Evolutionary conservation across 306 rosid genomes (phyloP).

Genomic region (Vigna hirtella): DNA sequence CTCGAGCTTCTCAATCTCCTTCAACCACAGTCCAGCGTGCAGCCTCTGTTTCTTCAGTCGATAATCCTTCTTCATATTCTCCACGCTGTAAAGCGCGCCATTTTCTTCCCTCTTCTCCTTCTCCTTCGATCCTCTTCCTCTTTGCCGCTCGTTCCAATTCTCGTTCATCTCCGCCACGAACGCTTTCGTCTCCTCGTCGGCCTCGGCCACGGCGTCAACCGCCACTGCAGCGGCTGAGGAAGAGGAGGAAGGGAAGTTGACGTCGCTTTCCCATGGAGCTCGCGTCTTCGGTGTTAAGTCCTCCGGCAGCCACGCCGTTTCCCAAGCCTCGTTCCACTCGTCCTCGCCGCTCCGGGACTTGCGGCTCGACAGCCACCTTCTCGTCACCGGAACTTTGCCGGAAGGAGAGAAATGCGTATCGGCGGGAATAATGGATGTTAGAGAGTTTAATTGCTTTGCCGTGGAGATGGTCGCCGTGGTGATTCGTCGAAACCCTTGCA

Average conservation of each 20-base stretch:
- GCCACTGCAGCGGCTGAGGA: conserved; percentile 19
- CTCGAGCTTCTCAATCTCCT: conserved; percentile 92
- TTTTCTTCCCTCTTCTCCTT: conserved; percentile 39
- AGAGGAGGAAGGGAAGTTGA: conserved; percentile 56
- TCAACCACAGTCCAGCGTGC: conserved; percentile 90
- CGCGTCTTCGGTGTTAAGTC: conserved; percentile 63
- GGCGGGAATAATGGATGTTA: not conserved
- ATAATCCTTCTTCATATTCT: conserved; percentile 85
- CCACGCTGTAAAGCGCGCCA: conserved; percentile 74
- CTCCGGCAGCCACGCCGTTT: conserved; percentile 92
- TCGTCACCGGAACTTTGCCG: not conserved
- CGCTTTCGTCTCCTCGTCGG: conserved; percentile 79
- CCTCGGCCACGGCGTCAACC: conserved; percentile 45
- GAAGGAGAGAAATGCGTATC: conserved; percentile 26
- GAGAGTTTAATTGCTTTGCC: conserved; percentile 35
- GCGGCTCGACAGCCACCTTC: conserved; percentile 39
- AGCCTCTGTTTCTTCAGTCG: conserved; percentile 87
- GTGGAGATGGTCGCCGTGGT: conserved; percentile 13
- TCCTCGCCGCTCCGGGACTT: conserved; percentile 62
- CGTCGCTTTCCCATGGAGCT: conserved; percentile 88
- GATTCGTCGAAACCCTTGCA: conserved; percentile 62
- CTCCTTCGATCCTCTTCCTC: conserved; percentile 61
- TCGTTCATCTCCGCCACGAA: conserved; percentile 92
- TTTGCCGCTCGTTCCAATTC: conserved; percentile 80
- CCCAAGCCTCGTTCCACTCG: conserved; percentile 97